phyloP scores from a whole-genome alignment of 2,329 filamentous ascomycete genomes.

The Claviceps sp. region DNA sequence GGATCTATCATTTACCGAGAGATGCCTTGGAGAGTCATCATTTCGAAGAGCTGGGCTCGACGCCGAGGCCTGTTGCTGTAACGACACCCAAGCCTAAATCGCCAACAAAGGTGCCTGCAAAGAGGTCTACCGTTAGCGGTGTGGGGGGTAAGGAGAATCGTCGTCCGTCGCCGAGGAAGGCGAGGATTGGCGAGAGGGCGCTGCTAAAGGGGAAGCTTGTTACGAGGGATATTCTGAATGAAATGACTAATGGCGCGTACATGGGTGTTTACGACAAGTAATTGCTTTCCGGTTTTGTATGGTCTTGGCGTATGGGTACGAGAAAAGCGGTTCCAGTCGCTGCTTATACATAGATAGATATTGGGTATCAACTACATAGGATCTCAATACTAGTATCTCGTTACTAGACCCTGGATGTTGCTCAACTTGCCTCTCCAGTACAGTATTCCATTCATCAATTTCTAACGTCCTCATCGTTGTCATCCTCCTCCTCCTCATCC shows the following conservation, averaged over 20 bases:
- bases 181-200: slow-evolving; percentile 45
- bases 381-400: neutral
- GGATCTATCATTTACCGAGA: slow-evolving; percentile 61
- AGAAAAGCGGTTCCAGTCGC: neutral
- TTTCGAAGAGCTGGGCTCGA: slow-evolving; percentile 43
- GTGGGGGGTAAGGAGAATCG: slow-evolving; percentile 30
- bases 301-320: neutral
- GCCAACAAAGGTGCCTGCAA: slow-evolving; percentile 15
- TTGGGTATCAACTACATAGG: slow-evolving; percentile 6
- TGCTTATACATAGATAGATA: neutral
- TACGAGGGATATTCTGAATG: slow-evolving; percentile 66
- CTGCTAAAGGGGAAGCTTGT: slow-evolving; percentile 55
- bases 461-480: neutral
- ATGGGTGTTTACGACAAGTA: slow-evolving; percentile 3
- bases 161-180: slow-evolving; percentile 36
- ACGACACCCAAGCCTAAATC: slow-evolving; percentile 5
- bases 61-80: slow-evolving; percentile 24
- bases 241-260: slow-evolving; percentile 38
- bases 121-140: slow-evolving; percentile 10
- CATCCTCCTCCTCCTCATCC: slow-evolving; percentile 11
- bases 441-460: neutral
- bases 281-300: neutral
- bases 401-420: neutral
- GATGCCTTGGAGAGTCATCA: slow-evolving; percentile 53
- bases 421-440: neutral